Evolutionary conservation across 2,329 filamentous ascomycete species (phyloP).

Genomic region (Lasiodiplodia hormozganensis): DNA sequence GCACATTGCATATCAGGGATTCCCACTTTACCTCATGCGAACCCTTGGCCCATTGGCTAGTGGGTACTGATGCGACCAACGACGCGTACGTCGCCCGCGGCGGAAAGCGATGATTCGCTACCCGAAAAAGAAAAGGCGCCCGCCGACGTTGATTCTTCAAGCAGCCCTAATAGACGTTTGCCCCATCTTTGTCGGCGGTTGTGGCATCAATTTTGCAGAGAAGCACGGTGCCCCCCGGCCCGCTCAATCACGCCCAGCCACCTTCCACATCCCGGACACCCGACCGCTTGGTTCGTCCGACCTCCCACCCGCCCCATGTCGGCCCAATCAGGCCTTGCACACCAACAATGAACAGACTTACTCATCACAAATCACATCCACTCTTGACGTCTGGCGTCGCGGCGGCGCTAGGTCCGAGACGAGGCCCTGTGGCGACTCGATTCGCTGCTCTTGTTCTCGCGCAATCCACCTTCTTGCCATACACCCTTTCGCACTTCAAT

Average conservation of each 20-base stretch:
- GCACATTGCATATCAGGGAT: conserved; percentile 6
- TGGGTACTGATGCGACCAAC: not conserved
- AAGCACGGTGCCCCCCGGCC: not conserved
- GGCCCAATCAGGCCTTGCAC: not conserved
- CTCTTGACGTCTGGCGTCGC: not conserved
- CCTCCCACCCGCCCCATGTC: not conserved
- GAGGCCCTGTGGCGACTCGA: not conserved
- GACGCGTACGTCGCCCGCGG: not conserved
- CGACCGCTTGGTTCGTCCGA: not conserved
- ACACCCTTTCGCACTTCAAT: not conserved
- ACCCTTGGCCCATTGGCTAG: conserved; percentile 12
- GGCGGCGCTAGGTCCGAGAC: not conserved
- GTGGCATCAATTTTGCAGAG: not conserved
- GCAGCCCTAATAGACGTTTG: not conserved
- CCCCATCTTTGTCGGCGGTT: not conserved
- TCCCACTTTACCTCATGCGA: not conserved
- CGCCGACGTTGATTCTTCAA: not conserved
- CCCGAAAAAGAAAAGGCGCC: not conserved
- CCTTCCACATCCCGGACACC: not conserved
- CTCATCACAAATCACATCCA: not conserved
- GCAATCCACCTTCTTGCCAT: too few relatives aligned
- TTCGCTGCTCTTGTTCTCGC: not conserved
- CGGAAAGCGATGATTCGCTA: not conserved
- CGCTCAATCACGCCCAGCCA: not conserved
- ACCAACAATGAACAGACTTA: not conserved